Evolutionary conservation across 495 filamentous ascomycete species (phyloP).

Genomic region (Penicillium soppii): DNA sequence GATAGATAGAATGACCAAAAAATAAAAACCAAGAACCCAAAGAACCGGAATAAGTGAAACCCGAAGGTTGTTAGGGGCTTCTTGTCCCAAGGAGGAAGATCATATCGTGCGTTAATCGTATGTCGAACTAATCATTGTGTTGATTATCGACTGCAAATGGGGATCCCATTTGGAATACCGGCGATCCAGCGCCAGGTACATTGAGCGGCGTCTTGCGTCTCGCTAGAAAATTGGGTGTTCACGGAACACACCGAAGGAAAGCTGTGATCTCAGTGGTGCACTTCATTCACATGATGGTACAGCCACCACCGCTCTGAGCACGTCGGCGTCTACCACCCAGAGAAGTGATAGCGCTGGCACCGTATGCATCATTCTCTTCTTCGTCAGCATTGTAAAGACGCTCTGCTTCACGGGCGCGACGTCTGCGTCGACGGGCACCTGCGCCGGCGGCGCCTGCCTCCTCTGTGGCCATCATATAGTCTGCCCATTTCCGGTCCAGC

Average conservation of each 20-base stretch:
- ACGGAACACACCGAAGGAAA: constrained; percentile 1
- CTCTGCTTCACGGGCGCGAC: constrained; percentile 75
- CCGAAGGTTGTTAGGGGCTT: neutral
- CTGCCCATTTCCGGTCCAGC: constrained; percentile 87
- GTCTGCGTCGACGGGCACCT: constrained; percentile 62
- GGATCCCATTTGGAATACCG: neutral
- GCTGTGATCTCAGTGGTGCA: neutral
- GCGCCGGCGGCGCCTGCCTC: constrained; percentile 74
- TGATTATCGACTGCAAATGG: neutral
- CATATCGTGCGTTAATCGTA: constrained; percentile 5
- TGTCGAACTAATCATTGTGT: neutral
- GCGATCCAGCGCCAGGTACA: constrained; percentile 18
- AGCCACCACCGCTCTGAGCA: constrained; percentile 55
- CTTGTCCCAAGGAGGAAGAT: neutral
- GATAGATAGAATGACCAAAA: neutral
- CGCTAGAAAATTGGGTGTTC: neutral
- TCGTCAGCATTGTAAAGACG: constrained; percentile 71
- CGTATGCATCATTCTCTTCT: constrained; percentile 54
- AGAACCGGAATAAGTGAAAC: neutral
- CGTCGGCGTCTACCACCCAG: constrained; percentile 44
- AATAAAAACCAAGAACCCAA: neutral
- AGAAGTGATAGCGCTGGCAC: constrained; percentile 19
- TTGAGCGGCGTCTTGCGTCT: neutral
- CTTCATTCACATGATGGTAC: constrained; percentile 51
- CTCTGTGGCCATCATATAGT: constrained; percentile 89